Percentiles rank a stretch among this genome's conserved stretches.
These are phyloP conservation scores for Debaryomyces nepalensis DNA, from an alignment of 1,139 yeast species.

Conservation along the genomic window DNA sequence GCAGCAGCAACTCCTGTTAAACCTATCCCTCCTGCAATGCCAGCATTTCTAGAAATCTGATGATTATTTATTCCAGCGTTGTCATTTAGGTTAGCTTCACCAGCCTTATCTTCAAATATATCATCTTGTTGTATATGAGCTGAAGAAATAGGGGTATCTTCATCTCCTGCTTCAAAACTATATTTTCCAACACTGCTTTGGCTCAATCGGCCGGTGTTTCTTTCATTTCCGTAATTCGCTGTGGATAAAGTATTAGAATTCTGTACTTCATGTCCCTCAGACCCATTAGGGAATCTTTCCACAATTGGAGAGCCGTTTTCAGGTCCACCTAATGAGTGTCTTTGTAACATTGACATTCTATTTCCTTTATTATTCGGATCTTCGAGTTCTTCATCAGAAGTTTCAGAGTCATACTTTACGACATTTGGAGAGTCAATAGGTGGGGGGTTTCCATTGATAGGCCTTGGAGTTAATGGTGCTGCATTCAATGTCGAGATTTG, in stretches of 20 bases:
- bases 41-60: conserved; percentile 5
- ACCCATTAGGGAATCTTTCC: background rate
- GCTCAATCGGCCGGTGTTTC: conserved; percentile 18
- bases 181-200: conserved; percentile 36
- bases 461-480: conserved; percentile 14
- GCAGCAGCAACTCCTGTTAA: conserved; percentile 16
- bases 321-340: conserved; percentile 32
- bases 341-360: conserved; percentile 38
- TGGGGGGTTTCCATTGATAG: conserved; percentile 15
- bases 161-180: conserved; percentile 52
- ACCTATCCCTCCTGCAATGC: conserved; percentile 10
- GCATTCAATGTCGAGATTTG: conserved; percentile 9
- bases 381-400: conserved; percentile 31
- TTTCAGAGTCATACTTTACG: conserved; percentile 29
- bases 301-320: conserved; percentile 8
- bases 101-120: conserved; percentile 21
- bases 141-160: conserved; percentile 34
- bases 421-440: conserved; percentile 32
- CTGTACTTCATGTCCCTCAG: background rate
- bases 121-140: conserved; percentile 29
- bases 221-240: background rate
- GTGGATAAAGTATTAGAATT: background rate
- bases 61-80: background rate
- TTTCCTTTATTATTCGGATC: conserved; percentile 20
- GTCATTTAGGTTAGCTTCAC: conserved; percentile 23